These are phyloP conservation scores for Alternaria atra DNA, from an alignment of 2,329 filamentous ascomycete genomes.

Conservation along the genomic window DNA sequence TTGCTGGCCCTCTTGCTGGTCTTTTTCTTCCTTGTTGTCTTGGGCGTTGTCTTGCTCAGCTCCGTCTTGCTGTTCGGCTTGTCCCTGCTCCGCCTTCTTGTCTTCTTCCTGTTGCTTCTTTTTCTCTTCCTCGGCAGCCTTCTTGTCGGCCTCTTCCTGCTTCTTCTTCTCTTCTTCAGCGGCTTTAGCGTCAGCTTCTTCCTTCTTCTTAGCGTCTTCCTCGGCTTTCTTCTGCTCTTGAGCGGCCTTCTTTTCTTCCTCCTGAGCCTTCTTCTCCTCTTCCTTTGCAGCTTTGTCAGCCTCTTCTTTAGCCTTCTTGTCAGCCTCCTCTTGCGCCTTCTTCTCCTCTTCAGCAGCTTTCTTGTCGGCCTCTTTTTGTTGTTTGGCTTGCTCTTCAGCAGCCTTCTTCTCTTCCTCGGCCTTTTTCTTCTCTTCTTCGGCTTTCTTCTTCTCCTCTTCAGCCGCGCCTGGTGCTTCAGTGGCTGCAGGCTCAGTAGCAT, in stretches of 20 bases:
- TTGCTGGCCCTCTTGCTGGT: neutral
- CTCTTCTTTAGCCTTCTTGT: neutral
- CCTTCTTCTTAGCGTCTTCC: slow-evolving; percentile 1
- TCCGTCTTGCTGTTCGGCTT: slow-evolving; percentile 1
- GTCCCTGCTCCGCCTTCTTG: slow-evolving; percentile 3
- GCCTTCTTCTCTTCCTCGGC: slow-evolving; percentile 2
- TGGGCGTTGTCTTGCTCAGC: slow-evolving; percentile 1
- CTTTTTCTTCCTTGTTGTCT: slow-evolving; percentile 5
- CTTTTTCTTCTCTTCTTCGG: slow-evolving; percentile 1
- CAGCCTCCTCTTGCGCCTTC: neutral
- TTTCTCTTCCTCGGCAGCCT: slow-evolving; percentile 4
- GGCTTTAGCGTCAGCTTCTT: neutral
- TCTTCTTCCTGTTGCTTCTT: slow-evolving; percentile 11
- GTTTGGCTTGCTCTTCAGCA: neutral
- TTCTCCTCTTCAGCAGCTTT: slow-evolving; percentile 4
- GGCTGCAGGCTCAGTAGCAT: neutral
- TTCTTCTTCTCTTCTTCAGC: neutral
- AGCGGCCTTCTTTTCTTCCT: slow-evolving; percentile 2
- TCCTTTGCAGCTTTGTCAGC: neutral
- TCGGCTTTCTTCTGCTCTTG: neutral
- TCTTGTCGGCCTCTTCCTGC: slow-evolving; percentile 6
- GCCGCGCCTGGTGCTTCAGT: neutral
- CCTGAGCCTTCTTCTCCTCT: neutral
- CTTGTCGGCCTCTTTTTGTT: neutral
- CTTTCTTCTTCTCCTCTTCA: slow-evolving; percentile 1